phyloP scores from a whole-genome alignment of 176 grass and related monocot species.

The Eleusine indica region DNA sequence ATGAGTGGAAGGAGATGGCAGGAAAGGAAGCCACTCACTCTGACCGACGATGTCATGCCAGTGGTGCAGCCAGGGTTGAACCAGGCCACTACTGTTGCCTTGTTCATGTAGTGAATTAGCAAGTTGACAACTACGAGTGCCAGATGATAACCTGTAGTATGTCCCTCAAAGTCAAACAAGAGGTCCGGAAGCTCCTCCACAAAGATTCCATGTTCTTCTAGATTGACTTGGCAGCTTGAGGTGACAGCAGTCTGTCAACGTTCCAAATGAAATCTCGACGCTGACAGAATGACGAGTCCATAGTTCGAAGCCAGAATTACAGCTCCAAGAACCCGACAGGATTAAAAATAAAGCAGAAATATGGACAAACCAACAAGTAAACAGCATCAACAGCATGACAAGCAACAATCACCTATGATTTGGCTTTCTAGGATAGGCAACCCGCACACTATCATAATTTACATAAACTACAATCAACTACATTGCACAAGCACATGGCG shows the following conservation, averaged over 20 bases:
- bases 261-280: background rate
- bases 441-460: slow-evolving; percentile 27
- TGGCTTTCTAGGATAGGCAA: background rate
- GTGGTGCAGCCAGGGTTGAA: too few species aligned
- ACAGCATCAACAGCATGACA: background rate
- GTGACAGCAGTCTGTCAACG: background rate
- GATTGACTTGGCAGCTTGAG: background rate
- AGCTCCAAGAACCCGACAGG: background rate
- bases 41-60: too few species aligned
- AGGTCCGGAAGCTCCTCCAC: too few species aligned
- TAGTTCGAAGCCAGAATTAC: background rate
- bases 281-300: background rate
- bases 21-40: too few species aligned
- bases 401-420: background rate
- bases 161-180: too few species aligned
- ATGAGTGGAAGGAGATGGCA: too few species aligned
- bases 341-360: background rate
- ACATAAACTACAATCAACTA: slow-evolving; percentile 7
- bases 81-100: too few species aligned
- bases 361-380: background rate
- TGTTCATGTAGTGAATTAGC: too few species aligned
- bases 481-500: background rate
- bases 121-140: too few species aligned
- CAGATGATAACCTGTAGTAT: too few species aligned
- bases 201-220: too few species aligned